Conservation (phyloP, 306 rosid species). For the Cucumis sativus region DNA sequence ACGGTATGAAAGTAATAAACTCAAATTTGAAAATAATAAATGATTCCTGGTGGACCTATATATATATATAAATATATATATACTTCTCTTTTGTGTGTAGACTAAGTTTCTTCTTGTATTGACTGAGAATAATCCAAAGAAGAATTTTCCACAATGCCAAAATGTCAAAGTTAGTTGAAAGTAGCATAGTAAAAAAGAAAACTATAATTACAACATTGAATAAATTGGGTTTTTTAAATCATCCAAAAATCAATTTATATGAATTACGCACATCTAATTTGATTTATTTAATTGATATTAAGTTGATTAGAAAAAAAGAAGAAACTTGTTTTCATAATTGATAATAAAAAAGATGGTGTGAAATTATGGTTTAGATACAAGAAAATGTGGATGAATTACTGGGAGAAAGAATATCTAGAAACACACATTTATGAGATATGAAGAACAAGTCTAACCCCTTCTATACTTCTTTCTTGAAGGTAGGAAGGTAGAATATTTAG, state of each 20-base stretch:
- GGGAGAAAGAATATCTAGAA: not conserved
- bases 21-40: not conserved
- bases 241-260: not conserved
- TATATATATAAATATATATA: too few species aligned
- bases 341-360: too few species aligned
- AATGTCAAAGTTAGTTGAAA: not conserved
- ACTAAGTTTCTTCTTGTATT: not conserved
- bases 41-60: not conserved
- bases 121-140: not conserved
- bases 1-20: not conserved
- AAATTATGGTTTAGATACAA: not conserved
- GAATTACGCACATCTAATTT: too few species aligned
- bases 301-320: too few species aligned
- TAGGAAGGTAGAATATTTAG: too few species aligned
- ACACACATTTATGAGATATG: not conserved
- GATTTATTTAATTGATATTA: too few species aligned
- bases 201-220: not conserved
- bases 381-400: not conserved
- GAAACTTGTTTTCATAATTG: too few species aligned
- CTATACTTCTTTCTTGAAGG: not conserved
- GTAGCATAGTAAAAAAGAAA: not conserved
- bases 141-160: not conserved
- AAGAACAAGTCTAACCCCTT: not conserved
- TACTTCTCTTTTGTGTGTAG: not conserved
- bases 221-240: not conserved